These are phyloP conservation scores for Ceratobasidium sp. DNA, from an alignment of 1,284 basidiomycete genomes.

Conservation along the genomic window DNA sequence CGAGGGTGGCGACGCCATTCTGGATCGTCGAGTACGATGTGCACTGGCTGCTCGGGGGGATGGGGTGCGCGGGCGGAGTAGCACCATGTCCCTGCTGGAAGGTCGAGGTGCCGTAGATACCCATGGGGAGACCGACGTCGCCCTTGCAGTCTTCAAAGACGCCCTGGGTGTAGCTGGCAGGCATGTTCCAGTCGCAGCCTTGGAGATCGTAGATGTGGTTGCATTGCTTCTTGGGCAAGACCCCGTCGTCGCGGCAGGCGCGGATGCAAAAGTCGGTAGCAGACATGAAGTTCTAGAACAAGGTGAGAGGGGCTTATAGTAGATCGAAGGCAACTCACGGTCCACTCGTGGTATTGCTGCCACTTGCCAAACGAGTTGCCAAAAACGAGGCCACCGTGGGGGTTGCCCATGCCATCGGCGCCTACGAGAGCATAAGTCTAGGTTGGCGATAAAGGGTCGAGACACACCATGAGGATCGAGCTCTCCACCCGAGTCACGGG, in stretches of 20 bases:
- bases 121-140: constrained; percentile 65
- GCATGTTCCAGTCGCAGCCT: constrained; percentile 74
- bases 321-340: constrained; percentile 4
- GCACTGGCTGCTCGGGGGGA: constrained; percentile 53
- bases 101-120: constrained; percentile 73
- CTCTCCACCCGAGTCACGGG: constrained; percentile 52
- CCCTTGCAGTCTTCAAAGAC: constrained; percentile 69
- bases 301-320: background rate
- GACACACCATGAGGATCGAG: constrained; percentile 51
- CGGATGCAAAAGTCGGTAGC: constrained; percentile 48
- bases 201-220: constrained; percentile 48
- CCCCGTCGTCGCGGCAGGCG: constrained; percentile 46
- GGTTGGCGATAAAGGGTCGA: background rate
- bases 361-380: constrained; percentile 45
- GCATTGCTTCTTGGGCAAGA: constrained; percentile 43
- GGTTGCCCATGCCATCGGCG: constrained; percentile 51
- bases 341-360: constrained; percentile 50
- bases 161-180: constrained; percentile 67
- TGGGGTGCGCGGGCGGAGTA: constrained; percentile 70
- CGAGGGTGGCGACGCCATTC: constrained; percentile 13
- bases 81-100: constrained; percentile 71
- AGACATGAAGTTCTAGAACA: constrained; percentile 48
- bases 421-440: background rate
- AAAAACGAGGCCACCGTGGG: constrained; percentile 50
- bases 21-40: constrained; percentile 19